Percentiles rank a stretch among this genome's conserved stretches.
phyloP scores from a whole-genome alignment of 2,329 filamentous ascomycete species.

The Fusarium anthophilum region DNA sequence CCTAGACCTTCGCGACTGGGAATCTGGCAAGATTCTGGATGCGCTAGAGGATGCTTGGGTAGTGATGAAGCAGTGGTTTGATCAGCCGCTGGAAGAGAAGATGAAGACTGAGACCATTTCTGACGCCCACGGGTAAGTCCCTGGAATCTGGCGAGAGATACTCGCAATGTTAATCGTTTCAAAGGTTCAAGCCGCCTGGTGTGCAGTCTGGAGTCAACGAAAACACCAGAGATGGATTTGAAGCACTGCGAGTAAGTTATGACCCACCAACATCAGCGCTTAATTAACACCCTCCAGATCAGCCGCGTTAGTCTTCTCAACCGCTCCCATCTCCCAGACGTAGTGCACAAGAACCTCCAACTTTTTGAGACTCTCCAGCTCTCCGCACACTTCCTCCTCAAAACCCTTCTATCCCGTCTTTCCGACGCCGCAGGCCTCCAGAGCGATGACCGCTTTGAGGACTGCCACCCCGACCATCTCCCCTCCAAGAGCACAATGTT shows the following conservation, averaged over 20 bases:
- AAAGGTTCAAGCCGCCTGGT: background rate
- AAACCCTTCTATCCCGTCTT: background rate
- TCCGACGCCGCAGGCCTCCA: background rate
- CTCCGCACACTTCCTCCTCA: background rate
- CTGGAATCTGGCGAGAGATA: fast-evolving
- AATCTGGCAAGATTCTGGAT: background rate
- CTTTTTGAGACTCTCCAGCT: background rate
- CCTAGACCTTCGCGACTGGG: background rate
- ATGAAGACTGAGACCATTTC: background rate
- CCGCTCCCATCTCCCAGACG: background rate
- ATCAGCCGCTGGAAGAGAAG: background rate
- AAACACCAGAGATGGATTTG: background rate
- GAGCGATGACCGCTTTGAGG: background rate
- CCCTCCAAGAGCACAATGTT: background rate
- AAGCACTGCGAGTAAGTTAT: background rate
- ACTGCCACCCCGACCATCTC: background rate
- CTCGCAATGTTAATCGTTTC: fast-evolving
- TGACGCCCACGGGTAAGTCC: background rate
- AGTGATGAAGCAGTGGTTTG: background rate
- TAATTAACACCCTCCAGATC: background rate
- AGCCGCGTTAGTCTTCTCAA: background rate
- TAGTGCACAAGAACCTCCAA: background rate
- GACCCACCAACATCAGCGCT: fast-evolving
- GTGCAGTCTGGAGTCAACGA: background rate
- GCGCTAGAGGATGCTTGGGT: background rate